These are phyloP conservation scores for Alternaria sp. DNA, from an alignment of 2,329 filamentous ascomycete species.

Conservation along the genomic window DNA sequence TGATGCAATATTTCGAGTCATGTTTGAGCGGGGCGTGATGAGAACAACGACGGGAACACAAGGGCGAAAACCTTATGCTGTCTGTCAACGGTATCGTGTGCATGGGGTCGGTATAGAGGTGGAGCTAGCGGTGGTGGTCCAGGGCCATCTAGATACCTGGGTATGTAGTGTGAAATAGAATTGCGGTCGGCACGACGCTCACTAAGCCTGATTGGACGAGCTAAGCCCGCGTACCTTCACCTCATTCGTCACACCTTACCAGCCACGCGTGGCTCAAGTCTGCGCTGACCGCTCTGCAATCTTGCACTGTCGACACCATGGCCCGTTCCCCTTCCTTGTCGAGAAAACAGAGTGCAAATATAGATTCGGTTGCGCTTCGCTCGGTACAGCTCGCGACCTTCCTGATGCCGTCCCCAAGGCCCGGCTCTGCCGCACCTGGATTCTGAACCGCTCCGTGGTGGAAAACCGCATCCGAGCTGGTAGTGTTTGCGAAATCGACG, in stretches of 20 bases:
- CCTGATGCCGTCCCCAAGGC: not conserved
- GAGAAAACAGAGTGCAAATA: not conserved
- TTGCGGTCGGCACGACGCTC: constrained; percentile 8
- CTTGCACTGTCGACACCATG: not conserved
- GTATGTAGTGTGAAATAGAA: not conserved
- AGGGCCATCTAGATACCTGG: not conserved
- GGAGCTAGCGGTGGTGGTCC: not conserved
- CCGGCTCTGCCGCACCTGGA: not conserved
- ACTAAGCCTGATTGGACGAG: constrained; percentile 2
- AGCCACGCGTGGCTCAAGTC: constrained; percentile 8
- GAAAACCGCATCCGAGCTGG: not conserved
- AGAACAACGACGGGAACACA: not conserved
- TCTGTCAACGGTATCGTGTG: not conserved
- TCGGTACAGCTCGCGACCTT: not conserved
- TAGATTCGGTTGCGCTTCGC: not conserved
- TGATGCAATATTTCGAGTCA: not conserved
- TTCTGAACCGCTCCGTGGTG: not conserved
- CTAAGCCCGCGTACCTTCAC: not conserved
- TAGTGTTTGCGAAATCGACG: not conserved
- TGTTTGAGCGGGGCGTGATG: not conserved
- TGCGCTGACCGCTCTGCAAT: constrained; percentile 10
- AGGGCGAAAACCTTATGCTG: not conserved
- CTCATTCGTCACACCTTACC: constrained; percentile 8
- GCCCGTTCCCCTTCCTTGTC: not conserved
- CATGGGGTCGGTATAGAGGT: not conserved